Evolutionary conservation across 2,329 filamentous ascomycete species (phyloP).

Genomic region (Ascocoryne sarcoides): DNA sequence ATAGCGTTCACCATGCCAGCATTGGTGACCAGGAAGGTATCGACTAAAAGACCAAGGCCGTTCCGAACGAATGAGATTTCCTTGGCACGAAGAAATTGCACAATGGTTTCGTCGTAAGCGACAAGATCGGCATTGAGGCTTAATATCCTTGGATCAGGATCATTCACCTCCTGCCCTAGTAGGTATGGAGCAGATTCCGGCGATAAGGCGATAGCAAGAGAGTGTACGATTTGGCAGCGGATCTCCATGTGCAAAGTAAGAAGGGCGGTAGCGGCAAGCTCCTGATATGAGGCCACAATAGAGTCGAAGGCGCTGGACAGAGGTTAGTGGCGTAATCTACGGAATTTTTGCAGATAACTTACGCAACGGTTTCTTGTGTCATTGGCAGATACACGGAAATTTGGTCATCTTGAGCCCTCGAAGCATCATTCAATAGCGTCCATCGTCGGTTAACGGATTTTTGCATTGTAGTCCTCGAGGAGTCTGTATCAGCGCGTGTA

Average conservation of each 20-base stretch:
- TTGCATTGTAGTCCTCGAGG: slow-evolving; percentile 36
- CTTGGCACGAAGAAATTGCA: slow-evolving; percentile 58
- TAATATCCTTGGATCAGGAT: slow-evolving; percentile 74
- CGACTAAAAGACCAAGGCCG: slow-evolving; percentile 70
- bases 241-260: slow-evolving; percentile 84
- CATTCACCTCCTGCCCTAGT: slow-evolving; percentile 63
- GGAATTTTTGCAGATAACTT: slow-evolving; percentile 34
- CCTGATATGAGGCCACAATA: slow-evolving; percentile 73
- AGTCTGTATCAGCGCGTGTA: slow-evolving; percentile 62
- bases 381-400: slow-evolving; percentile 75
- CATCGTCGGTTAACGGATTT: slow-evolving; percentile 55
- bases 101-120: slow-evolving; percentile 76
- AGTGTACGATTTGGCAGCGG: slow-evolving; percentile 75
- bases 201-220: slow-evolving; percentile 57
- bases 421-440: slow-evolving; percentile 66
- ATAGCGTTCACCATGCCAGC: slow-evolving; percentile 66
- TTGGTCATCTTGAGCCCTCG: slow-evolving; percentile 49
- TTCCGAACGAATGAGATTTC: slow-evolving; percentile 70
- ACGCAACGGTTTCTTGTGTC: slow-evolving; percentile 75
- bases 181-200: slow-evolving; percentile 51
- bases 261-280: slow-evolving; percentile 70
- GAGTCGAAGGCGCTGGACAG: slow-evolving; percentile 66
- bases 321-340: slow-evolving; percentile 8
- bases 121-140: slow-evolving; percentile 75
- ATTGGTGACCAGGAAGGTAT: slow-evolving; percentile 67